Evolutionary conservation across 1,139 yeast species (phyloP).

Genomic region (Pichia sp.): DNA sequence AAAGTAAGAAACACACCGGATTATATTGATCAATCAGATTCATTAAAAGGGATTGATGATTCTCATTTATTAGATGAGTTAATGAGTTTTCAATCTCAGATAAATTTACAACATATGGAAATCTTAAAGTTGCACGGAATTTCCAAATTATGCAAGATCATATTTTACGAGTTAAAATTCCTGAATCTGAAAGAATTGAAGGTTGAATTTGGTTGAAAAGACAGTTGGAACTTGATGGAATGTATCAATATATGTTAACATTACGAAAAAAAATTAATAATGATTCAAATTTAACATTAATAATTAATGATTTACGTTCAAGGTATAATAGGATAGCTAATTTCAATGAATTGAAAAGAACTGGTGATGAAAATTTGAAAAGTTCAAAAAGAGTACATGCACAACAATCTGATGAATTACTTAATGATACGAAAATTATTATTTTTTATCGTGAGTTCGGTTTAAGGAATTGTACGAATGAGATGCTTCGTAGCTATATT

Average conservation of each 20-base stretch:
- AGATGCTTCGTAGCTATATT: slow-evolving; percentile 33
- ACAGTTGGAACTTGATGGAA: slow-evolving; percentile 32
- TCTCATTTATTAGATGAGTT: slow-evolving; percentile 23
- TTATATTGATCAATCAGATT: slow-evolving; percentile 16
- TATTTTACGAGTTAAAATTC: slow-evolving; percentile 47
- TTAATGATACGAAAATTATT: slow-evolving; percentile 34
- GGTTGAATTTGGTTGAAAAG: slow-evolving; percentile 8
- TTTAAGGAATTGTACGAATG: slow-evolving; percentile 23
- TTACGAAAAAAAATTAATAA: slow-evolving; percentile 18
- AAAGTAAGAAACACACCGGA: slow-evolving; percentile 52
- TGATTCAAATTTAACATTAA: slow-evolving; percentile 9
- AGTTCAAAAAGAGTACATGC: slow-evolving; percentile 16
- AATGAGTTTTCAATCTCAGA: slow-evolving; percentile 8
- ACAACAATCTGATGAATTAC: slow-evolving; percentile 5
- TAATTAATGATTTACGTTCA: slow-evolving; percentile 17
- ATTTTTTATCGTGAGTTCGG: slow-evolving; percentile 27
- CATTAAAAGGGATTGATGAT: slow-evolving; percentile 14
- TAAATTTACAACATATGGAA: slow-evolving; percentile 29
- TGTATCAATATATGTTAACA: slow-evolving; percentile 28
- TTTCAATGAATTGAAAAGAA: slow-evolving; percentile 15
- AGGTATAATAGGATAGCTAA: slow-evolving; percentile 25
- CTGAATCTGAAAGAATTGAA: slow-evolving; percentile 7
- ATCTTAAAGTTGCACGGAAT: slow-evolving; percentile 65
- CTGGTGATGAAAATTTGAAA: slow-evolving; percentile 1
- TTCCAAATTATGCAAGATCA: slow-evolving; percentile 60